Evolutionary conservation across 1,284 basidiomycete genomes (phyloP).

Genomic region (Leccinum pallidistipes): DNA sequence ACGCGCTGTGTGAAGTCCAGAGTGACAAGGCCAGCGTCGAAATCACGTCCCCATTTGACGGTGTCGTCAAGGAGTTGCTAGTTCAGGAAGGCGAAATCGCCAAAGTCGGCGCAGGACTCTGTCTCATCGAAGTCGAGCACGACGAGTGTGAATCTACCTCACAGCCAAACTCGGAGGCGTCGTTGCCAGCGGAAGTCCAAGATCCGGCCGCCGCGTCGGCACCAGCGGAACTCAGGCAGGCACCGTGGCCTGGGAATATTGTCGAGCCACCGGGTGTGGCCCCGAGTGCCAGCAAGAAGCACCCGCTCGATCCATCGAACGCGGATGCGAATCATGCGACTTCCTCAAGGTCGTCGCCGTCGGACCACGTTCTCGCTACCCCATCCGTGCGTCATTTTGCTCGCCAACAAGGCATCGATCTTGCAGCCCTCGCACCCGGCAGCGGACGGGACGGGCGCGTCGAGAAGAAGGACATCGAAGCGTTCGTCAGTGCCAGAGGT

Average conservation of each 20-base stretch:
- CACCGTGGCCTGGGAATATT: not conserved
- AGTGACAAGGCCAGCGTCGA: conserved; percentile 95
- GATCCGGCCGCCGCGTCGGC: not conserved
- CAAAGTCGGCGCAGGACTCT: conserved; percentile 84
- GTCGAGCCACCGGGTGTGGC: not conserved
- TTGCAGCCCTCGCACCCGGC: conserved; percentile 60
- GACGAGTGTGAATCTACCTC: conserved; percentile 41
- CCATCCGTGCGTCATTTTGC: conserved; percentile 83
- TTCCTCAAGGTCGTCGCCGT: conserved; percentile 18
- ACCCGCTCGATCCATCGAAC: conserved; percentile 68
- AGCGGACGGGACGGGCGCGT: conserved; percentile 77
- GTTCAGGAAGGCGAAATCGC: conserved; percentile 84
- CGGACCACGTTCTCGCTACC: conserved; percentile 56
- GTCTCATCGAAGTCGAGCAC: conserved; percentile 75
- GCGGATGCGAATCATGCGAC: conserved; percentile 1
- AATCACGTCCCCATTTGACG: conserved; percentile 88
- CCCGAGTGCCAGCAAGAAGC: conserved; percentile 34
- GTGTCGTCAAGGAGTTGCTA: conserved; percentile 70
- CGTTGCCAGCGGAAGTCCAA: not conserved
- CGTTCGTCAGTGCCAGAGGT: conserved; percentile 43
- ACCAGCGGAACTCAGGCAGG: not conserved
- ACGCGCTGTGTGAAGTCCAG: conserved; percentile 90
- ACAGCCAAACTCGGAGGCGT: not conserved
- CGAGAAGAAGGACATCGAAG: conserved; percentile 74
- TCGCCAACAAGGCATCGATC: conserved; percentile 62